These are phyloP conservation scores for Terfezia claveryi DNA, from an alignment of 495 filamentous ascomycete genomes.

Conservation along the genomic window DNA sequence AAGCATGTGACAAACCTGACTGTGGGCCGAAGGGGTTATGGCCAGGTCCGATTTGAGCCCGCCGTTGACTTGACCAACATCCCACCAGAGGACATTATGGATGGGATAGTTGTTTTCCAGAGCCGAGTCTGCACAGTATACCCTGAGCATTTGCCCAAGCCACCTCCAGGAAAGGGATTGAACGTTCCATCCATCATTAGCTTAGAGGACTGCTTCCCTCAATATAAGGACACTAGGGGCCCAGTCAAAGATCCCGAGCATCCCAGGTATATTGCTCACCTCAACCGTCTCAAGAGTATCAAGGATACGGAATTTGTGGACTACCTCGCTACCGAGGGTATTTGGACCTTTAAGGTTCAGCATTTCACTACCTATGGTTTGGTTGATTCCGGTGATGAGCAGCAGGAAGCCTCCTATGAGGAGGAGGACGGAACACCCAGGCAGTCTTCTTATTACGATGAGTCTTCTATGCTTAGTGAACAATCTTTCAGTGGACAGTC, in stretches of 20 bases:
- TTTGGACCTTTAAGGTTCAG: constrained; percentile 76
- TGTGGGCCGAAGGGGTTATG: constrained; percentile 61
- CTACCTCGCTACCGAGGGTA: constrained; percentile 55
- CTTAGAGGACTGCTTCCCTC: constrained; percentile 78
- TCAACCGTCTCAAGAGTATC: constrained; percentile 57
- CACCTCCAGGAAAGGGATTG: constrained; percentile 58
- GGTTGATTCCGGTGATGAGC: constrained; percentile 62
- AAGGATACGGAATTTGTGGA: constrained; percentile 54
- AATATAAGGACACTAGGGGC: constrained; percentile 34
- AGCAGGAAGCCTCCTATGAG: constrained; percentile 22
- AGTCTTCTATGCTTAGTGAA: constrained; percentile 6
- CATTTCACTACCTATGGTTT: constrained; percentile 95
- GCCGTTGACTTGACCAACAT: constrained; percentile 59
- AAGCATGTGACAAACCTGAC: constrained; percentile 47
- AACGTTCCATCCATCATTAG: constrained; percentile 74
- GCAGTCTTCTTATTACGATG: constrained; percentile 20
- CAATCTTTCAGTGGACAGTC: constrained; percentile 7
- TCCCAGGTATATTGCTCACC: constrained; percentile 49
- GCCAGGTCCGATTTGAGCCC: constrained; percentile 55
- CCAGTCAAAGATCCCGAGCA: constrained; percentile 24
- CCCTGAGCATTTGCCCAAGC: constrained; percentile 48
- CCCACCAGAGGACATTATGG: constrained; percentile 44
- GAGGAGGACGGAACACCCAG: constrained; percentile 27
- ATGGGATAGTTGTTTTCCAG: constrained; percentile 47
- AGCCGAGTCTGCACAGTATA: constrained; percentile 72